Percentiles rank a stretch among this genome's conserved stretches.
Evolutionary conservation across 2,329 filamentous ascomycete species (phyloP).

Genomic region (Zelopaecilomyces penicillatus): DNA sequence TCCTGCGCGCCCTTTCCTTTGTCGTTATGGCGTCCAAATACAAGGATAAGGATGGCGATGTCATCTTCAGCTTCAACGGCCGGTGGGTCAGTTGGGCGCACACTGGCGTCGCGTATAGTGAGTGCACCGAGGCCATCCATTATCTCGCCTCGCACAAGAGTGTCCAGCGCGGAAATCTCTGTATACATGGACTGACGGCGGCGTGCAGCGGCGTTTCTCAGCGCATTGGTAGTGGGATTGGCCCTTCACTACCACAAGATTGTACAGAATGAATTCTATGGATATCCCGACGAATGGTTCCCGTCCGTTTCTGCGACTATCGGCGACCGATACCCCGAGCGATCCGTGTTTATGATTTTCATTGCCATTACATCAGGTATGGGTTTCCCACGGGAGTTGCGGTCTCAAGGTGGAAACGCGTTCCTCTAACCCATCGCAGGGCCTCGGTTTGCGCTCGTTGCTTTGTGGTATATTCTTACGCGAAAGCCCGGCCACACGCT

Average conservation of each 20-base stretch:
- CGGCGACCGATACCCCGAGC: constrained; percentile 92
- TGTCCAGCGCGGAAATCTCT: not conserved
- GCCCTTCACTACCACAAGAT: constrained; percentile 92
- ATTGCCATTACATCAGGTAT: constrained; percentile 89
- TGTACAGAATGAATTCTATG: constrained; percentile 92
- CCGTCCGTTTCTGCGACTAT: constrained; percentile 95
- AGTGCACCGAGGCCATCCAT: constrained; percentile 1
- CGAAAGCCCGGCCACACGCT: constrained; percentile 64
- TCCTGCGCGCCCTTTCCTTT: constrained; percentile 5
- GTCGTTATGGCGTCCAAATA: constrained; percentile 36
- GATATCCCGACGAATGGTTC: constrained; percentile 93
- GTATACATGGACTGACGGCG: constrained; percentile 12
- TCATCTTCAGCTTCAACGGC: constrained; percentile 62
- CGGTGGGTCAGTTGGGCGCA: constrained; percentile 88
- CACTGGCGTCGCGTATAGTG: constrained; percentile 74
- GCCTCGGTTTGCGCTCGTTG: constrained; percentile 83
- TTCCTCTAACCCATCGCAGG: constrained; percentile 38
- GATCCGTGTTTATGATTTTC: constrained; percentile 94
- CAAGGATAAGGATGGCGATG: constrained; percentile 57
- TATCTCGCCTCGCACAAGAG: not conserved
- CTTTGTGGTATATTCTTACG: constrained; percentile 85
- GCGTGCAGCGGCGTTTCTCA: constrained; percentile 66
- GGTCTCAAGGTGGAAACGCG: not conserved
- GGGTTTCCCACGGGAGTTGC: constrained; percentile 11
- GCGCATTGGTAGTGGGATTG: constrained; percentile 73